Percentiles rank a stretch among this genome's conserved stretches.
Conservation (phyloP, 768 basidiomycete genomes). For the Amanita pseudoporphyria region DNA sequence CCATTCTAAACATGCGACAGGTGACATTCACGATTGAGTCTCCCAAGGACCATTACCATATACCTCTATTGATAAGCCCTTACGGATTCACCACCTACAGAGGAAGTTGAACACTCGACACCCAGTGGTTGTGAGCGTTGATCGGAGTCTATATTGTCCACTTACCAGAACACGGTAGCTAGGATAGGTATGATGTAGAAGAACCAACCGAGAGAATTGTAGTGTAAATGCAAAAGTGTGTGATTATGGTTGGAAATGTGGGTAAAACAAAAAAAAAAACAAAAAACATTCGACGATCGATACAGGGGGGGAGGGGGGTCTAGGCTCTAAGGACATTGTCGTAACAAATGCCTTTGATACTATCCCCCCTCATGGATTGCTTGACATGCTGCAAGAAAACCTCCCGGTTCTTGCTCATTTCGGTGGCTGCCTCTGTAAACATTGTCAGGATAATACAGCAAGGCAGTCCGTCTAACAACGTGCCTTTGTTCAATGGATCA, state of each 20-base stretch:
- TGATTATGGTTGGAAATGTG: not conserved
- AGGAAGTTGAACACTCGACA: conserved; percentile 49
- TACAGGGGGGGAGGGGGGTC: conserved; percentile 6
- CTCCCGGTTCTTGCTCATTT: conserved; percentile 83
- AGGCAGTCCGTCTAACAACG: conserved; percentile 15
- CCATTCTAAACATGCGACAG: conserved; percentile 26
- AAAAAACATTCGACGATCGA: not conserved
- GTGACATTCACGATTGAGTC: conserved; percentile 69
- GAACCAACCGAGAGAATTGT: not conserved
- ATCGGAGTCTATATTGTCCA: conserved; percentile 10
- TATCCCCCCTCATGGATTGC: conserved; percentile 73
- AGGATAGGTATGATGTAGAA: too few relatives aligned
- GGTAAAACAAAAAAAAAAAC: not conserved
- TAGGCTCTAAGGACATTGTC: conserved; percentile 45
- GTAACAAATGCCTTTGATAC: conserved; percentile 71
- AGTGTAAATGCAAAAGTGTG: not conserved
- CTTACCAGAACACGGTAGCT: too few relatives aligned
- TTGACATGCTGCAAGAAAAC: conserved; percentile 81
- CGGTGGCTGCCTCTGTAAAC: conserved; percentile 81
- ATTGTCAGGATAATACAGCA: conserved; percentile 5
- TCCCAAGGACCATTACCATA: conserved; percentile 79
- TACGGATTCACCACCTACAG: conserved; percentile 89
- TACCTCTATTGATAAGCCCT: conserved; percentile 87
- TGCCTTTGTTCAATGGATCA: conserved; percentile 97
- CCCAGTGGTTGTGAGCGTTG: conserved; percentile 9